Conservation (phyloP, 73 alveolate species). For the Paramecium sexaurelia region DNA sequence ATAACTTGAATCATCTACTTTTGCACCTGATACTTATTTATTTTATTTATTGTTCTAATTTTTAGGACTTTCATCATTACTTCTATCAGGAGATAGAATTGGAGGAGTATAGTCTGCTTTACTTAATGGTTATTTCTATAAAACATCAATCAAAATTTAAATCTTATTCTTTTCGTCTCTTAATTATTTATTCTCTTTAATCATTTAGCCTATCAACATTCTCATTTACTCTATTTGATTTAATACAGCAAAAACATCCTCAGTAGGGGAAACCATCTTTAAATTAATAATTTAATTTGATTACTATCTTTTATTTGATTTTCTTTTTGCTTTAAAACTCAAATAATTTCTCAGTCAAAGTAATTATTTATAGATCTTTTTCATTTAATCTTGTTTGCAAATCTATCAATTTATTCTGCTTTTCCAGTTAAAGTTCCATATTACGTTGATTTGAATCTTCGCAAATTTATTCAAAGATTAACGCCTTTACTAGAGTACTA, state of each 20-base stretch:
- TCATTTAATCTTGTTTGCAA: background rate
- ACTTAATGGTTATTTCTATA: background rate
- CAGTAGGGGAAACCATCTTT: constrained; percentile 15
- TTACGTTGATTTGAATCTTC: constrained; percentile 6
- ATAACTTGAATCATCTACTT: constrained; percentile 48
- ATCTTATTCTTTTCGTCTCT: background rate
- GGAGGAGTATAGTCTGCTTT: constrained; percentile 17
- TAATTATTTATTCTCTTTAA: background rate
- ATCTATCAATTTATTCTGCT: constrained; percentile 1
- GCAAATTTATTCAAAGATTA: constrained; percentile 27
- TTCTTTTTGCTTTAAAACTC: constrained; percentile 9
- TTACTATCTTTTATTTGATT: constrained; percentile 27
- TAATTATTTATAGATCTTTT: background rate
- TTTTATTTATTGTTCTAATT: background rate
- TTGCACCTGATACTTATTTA: background rate
- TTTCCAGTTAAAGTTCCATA: constrained; percentile 32
- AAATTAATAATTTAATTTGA: background rate
- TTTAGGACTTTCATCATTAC: constrained; percentile 27
- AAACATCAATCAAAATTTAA: background rate
- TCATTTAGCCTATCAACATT: background rate
- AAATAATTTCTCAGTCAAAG: background rate
- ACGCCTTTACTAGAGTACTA: background rate
- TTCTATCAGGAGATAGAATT: background rate
- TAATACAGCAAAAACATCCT: background rate
- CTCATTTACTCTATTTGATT: constrained; percentile 52